A percentile compares a stretch with the other conserved stretches of the same genome.
phyloP scores from a whole-genome alignment of 1,139 yeast genomes.

The Diutina pseudorugosa region DNA sequence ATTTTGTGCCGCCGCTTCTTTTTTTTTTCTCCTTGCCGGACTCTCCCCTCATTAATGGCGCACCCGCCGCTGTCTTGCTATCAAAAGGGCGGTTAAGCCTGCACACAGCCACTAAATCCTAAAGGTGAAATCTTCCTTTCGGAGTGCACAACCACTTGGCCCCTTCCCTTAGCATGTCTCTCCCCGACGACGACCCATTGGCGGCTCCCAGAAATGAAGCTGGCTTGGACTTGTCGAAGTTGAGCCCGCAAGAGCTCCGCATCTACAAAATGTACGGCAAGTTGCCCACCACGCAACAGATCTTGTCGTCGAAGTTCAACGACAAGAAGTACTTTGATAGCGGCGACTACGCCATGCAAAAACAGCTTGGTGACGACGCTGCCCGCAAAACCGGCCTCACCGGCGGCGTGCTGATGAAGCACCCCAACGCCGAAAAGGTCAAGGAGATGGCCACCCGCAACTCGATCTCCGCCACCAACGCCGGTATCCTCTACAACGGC shows the following conservation, averaged over 20 bases:
- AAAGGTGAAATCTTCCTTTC: background rate
- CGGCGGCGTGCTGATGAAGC: slow-evolving; percentile 25
- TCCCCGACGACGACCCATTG: slow-evolving; percentile 32
- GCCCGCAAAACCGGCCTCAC: slow-evolving; percentile 3
- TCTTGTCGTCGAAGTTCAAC: slow-evolving; percentile 65
- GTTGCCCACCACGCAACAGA: slow-evolving; percentile 76
- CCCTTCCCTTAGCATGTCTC: slow-evolving; percentile 5
- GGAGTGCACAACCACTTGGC: background rate
- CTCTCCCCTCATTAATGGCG: background rate
- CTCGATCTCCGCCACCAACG: slow-evolving; percentile 32
- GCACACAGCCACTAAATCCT: background rate
- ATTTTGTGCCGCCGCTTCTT: background rate
- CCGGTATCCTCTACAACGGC: slow-evolving; percentile 35
- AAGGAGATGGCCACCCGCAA: slow-evolving; percentile 35
- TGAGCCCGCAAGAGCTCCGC: slow-evolving; percentile 57
- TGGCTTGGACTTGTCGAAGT: slow-evolving; percentile 40
- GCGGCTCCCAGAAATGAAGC: slow-evolving; percentile 35
- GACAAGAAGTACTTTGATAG: slow-evolving; percentile 94
- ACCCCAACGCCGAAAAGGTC: slow-evolving; percentile 38
- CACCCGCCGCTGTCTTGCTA: background rate
- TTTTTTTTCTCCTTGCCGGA: background rate
- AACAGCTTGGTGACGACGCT: slow-evolving; percentile 13
- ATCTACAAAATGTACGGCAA: slow-evolving; percentile 78
- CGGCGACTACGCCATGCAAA: slow-evolving; percentile 93
- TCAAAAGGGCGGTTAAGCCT: background rate